These are phyloP conservation scores for Euphorbia celastroides DNA, from an alignment of 441 rosid species.

Conservation along the genomic window DNA sequence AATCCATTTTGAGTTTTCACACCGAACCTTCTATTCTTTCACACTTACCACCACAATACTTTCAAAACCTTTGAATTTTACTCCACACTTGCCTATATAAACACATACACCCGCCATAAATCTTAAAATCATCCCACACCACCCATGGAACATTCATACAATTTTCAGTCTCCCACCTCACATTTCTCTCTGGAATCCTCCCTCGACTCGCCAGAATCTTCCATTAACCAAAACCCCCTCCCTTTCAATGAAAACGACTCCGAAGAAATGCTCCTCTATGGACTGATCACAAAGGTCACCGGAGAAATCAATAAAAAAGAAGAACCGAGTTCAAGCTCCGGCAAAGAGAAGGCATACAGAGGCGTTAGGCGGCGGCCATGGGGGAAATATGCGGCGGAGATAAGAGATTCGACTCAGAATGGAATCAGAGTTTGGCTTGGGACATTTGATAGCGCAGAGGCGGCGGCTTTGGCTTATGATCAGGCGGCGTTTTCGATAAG, in stretches of 20 bases:
- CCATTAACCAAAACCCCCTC: slow-evolving; percentile 30
- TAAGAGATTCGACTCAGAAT: slow-evolving; percentile 75
- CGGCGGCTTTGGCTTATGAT: slow-evolving; percentile 86
- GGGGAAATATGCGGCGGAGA: too few species aligned
- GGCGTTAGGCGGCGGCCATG: slow-evolving; percentile 90
- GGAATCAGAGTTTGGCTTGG: slow-evolving; percentile 88
- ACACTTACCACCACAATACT: neutral
- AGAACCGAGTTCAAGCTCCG: too few species aligned
- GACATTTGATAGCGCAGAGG: slow-evolving; percentile 85
- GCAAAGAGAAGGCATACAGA: slow-evolving; percentile 48
- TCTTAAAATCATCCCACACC: too few species aligned
- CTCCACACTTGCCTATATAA: slow-evolving; percentile 12
- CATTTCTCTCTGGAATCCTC: slow-evolving; percentile 58
- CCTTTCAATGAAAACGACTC: slow-evolving; percentile 97
- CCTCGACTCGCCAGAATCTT: slow-evolving; percentile 45
- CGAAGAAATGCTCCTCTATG: slow-evolving; percentile 79
- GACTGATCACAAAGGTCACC: slow-evolving; percentile 42
- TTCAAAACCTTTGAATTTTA: neutral
- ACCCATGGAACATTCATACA: slow-evolving; percentile 50
- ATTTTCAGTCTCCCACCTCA: slow-evolving; percentile 40
- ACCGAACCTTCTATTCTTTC: neutral
- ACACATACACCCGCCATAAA: neutral
- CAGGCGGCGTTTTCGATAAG: slow-evolving; percentile 89
- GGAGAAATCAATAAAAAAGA: slow-evolving; percentile 33
- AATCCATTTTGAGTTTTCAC: neutral